Base-by-base conservation (phyloP, 108 stramenopile genomes). In the Nannochloropsis gaditana region DNA sequence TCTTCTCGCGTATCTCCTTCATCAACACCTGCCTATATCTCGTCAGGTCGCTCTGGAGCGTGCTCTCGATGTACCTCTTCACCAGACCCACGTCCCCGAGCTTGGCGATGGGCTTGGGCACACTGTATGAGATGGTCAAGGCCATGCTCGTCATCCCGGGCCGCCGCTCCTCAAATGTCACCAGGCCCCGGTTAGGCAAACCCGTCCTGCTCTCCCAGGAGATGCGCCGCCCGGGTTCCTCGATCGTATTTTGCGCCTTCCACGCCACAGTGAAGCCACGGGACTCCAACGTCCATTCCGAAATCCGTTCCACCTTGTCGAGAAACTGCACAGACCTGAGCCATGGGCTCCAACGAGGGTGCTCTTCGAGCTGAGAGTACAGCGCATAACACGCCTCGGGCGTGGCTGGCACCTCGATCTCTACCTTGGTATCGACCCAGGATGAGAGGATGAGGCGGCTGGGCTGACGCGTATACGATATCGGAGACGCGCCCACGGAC, bases 301-400 rank as follows among this genome's bases (percentile, higher is more conserved):
- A n/a, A n/a, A 73, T 73, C 59, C 59, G 59, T n/a, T n/a, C 59
- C 3, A 73, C 59, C n/a, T 73, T 73, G n/a, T 73, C 59, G 19
- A 73, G 6, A 73, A 73, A 73, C 59, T 73, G 59, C 44, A 83
- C 83, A 3, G 44, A 42, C 17, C 43, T 10, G 43, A 83, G 43
- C 83, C 83, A 83, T 10, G 83, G 83, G 43, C 43, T 44, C 83
- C 83, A 83, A n/a, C 83, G 44, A 4, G 83, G 44, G 17, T 83
- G 83, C 43, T 83, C 43, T n/a, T 83, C 83, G 17, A 83, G 83
- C 43, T 83, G 83, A 17, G 83, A 83, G 83, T 83, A 83, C 5
- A 83, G 83, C n/a, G 45, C 83, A 21, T 83, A 83, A 10, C 43
- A 42, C 17, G 15, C 41, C n/a, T 42, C 83, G 21, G 44, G 21